Base-by-base conservation (phyloP, 2,329 filamentous ascomycete species). In the Diaporthe ilicicola region DNA sequence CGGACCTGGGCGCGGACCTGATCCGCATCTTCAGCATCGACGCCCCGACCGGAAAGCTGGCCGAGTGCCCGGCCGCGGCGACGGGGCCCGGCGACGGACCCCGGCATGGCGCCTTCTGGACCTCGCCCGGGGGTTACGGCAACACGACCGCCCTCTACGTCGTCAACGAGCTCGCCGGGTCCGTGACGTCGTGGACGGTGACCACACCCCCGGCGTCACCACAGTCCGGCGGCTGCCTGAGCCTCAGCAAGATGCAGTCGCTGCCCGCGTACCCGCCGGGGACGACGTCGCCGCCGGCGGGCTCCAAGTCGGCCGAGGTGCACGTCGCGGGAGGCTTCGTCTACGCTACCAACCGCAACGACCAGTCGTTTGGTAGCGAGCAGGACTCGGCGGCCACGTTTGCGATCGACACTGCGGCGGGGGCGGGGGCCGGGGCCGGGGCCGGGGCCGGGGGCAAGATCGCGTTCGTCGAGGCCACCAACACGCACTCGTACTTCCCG, bases 261-360 rank as follows among this genome's bases (percentile, higher is more conserved):
- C 76, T 84, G 10, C 84, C 84, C 2, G 87, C 86, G 0, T 86
- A 85, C 73, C 82, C 84, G 7, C 78, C 76, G 0, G 84, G 83
- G 37, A 64, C 24, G 37, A 64, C 24, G 44, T 12, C 13, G 3
- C 27, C 59, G 12, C 59, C 59, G 7, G 29, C n/a, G 6, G 59
- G 59, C 3, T 64, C 65, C 50, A 79, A 79, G 68, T 78, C 82
- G 1, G 78, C 83, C 2, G 88, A 90, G 77, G 81, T 90, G n/a
- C 81, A 82, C 55, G 79, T 89, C 8, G 78, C 75, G 34, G 88
- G 86, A 74, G 84, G 86, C 74, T 90, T 88, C 78, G 75, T 92
- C 51, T 85, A 91, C 77, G 86, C 86, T 10, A 86, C 87, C 19
- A 92, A 92, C 82, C 86, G 91, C 69, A 87, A 88, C 73, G 89